Conservation (phyloP, 805 yeast genomes). For the Starmerella davenportii region DNA sequence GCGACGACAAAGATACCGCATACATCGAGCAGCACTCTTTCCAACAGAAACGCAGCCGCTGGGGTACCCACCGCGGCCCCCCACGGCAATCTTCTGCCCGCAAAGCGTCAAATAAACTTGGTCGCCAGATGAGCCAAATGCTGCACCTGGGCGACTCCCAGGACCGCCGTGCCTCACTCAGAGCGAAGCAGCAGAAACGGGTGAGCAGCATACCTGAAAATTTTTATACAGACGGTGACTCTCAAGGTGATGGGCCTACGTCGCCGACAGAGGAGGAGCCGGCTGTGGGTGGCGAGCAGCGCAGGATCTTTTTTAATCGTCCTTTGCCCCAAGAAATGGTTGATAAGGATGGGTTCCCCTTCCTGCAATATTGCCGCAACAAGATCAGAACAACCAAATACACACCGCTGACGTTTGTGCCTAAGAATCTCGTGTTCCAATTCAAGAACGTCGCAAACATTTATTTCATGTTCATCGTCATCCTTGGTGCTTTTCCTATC, state of each 20-base stretch:
- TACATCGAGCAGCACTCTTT: constrained; percentile 10
- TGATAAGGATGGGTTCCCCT: constrained; percentile 45
- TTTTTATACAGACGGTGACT: not conserved
- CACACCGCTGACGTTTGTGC: constrained; percentile 76
- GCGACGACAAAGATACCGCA: constrained; percentile 4
- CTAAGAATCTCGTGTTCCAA: constrained; percentile 67
- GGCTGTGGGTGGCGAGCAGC: not conserved
- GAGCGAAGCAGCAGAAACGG: not conserved
- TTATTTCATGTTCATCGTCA: constrained; percentile 64
- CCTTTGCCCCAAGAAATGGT: constrained; percentile 32
- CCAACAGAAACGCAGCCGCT: constrained; percentile 20
- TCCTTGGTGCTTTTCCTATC: constrained; percentile 59
- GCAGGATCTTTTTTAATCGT: constrained; percentile 34
- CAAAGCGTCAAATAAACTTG: constrained; percentile 4
- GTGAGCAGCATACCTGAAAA: not conserved
- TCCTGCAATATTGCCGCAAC: constrained; percentile 56
- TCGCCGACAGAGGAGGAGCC: not conserved
- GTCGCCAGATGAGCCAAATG: constrained; percentile 13
- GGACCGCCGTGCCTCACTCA: not conserved
- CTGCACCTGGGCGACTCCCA: constrained; percentile 8
- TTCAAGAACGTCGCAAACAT: constrained; percentile 81
- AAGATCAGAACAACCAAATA: constrained; percentile 93
- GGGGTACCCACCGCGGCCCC: constrained; percentile 78
- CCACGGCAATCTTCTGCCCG: not conserved
- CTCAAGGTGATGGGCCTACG: not conserved